Evolutionary conservation across 257 asterid genomes (phyloP).

Genomic region (Cynanchum wilfordii): DNA sequence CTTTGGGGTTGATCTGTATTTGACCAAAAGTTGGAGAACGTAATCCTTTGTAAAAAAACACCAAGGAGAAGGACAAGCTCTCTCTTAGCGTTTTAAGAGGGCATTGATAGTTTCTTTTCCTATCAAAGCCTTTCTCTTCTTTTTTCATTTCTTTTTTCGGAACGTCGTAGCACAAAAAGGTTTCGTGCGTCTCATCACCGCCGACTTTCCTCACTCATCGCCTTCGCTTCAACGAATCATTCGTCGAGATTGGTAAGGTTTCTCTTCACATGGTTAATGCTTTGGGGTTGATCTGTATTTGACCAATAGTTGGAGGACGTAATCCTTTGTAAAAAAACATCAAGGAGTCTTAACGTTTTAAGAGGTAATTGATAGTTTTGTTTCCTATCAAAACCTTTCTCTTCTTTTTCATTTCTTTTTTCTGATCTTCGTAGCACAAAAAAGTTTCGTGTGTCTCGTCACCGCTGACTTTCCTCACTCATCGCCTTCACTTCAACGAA

Average conservation of each 20-base stretch:
- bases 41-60: not conserved
- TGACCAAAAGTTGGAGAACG: no score
- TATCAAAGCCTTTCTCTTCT: slow-evolving; percentile 18
- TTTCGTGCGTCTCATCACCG: slow-evolving; percentile 53
- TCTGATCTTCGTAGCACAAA: slow-evolving; percentile 26
- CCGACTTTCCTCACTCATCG: slow-evolving; percentile 29
- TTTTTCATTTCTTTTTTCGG: slow-evolving; percentile 25
- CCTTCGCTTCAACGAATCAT: slow-evolving; percentile 34
- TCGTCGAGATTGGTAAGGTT: slow-evolving; percentile 52
- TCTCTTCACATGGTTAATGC: slow-evolving; percentile 23
- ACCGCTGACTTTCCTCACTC: slow-evolving; percentile 39
- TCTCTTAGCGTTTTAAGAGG: not conserved
- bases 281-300: no score
- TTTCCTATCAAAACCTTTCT: slow-evolving; percentile 12
- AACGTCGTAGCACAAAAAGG: slow-evolving; percentile 21
- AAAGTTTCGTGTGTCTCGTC: slow-evolving; percentile 38
- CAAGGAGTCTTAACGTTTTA: not conserved
- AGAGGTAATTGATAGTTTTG: not conserved
- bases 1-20: no score
- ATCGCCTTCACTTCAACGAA: slow-evolving; percentile 36
- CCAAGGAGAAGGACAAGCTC: no score
- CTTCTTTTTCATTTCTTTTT: slow-evolving; percentile 26
- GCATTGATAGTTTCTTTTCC: slow-evolving; percentile 12
- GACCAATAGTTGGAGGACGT: no score
- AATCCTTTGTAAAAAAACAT: not conserved